phyloP scores from a whole-genome alignment of 805 yeast species.

The Zygosaccharomyces pseudorouxii region DNA sequence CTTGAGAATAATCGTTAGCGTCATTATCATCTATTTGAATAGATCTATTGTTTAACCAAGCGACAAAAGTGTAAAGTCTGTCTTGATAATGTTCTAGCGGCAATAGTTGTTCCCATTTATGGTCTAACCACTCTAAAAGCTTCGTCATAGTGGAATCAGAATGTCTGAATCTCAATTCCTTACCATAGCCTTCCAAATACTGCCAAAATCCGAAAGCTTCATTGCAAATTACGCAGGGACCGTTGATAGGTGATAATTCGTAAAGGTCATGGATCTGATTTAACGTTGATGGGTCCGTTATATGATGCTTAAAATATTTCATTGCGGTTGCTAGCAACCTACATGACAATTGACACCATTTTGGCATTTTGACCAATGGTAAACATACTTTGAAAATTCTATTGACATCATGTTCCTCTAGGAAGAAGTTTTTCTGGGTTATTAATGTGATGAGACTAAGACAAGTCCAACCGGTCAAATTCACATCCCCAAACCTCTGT shows the following conservation, averaged over 20 bases:
- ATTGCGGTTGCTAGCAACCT: slow-evolving; percentile 19
- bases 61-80: slow-evolving; percentile 35
- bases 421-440: slow-evolving; percentile 10
- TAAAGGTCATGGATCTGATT: slow-evolving; percentile 47
- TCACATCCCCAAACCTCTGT: slow-evolving; percentile 16
- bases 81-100: slow-evolving; percentile 12
- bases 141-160: slow-evolving; percentile 31
- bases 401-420: slow-evolving; percentile 15
- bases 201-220: slow-evolving; percentile 55
- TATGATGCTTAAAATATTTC: slow-evolving; percentile 18
- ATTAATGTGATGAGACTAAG: slow-evolving; percentile 23
- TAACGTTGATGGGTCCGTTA: slow-evolving; percentile 39
- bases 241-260: slow-evolving; percentile 55
- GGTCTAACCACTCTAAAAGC: slow-evolving; percentile 48
- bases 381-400: slow-evolving; percentile 32
- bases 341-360: slow-evolving; percentile 26
- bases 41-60: slow-evolving; percentile 41
- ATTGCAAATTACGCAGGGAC: slow-evolving; percentile 48
- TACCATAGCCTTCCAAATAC: slow-evolving; percentile 37
- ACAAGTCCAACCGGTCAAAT: slow-evolving; percentile 20
- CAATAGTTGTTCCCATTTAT: slow-evolving; percentile 41
- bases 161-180: slow-evolving; percentile 31
- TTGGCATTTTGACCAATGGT: slow-evolving; percentile 32
- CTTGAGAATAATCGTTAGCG: neutral
- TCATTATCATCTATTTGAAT: neutral